Percentiles rank a stretch among this genome's conserved stretches.
phyloP scores from a whole-genome alignment of 2,329 filamentous ascomycete genomes.

The Neopestalotiopsis sp. region DNA sequence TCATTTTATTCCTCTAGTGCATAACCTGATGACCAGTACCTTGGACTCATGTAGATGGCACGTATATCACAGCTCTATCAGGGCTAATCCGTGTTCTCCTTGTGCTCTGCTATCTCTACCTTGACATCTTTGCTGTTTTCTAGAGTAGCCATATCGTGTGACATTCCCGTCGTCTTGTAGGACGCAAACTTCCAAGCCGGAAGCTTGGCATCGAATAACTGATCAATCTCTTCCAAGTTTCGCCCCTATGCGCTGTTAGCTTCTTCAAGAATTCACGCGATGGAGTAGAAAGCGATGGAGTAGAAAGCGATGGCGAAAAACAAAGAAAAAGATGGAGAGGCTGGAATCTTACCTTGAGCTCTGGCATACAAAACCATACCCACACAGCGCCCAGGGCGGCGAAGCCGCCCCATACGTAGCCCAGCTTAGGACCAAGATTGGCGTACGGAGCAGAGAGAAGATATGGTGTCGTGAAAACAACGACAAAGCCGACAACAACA shows the following conservation, averaged over 20 bases:
- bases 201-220: conserved; percentile 20
- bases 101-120: not conserved
- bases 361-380: conserved; percentile 23
- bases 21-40: too few species aligned
- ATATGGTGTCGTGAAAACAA: conserved; percentile 26
- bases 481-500: conserved; percentile 26
- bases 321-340: not conserved
- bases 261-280: not conserved
- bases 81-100: not conserved
- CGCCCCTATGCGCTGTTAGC: conserved; percentile 17
- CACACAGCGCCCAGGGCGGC: conserved; percentile 16
- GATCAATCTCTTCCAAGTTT: conserved; percentile 27
- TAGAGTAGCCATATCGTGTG: not conserved
- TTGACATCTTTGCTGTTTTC: conserved; percentile 4
- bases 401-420: conserved; percentile 22
- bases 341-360: conserved; percentile 17
- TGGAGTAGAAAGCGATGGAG: not conserved
- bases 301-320: too few species aligned
- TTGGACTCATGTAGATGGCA: too few species aligned
- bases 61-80: too few species aligned
- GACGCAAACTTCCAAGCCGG: conserved; percentile 14
- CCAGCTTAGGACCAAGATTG: conserved; percentile 16
- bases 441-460: conserved; percentile 24
- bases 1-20: too few species aligned
- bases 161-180: conserved; percentile 23